Evolutionary conservation across 2,329 filamentous ascomycete species (phyloP), one percentile per base, ranked within the genome.

Genomic region (Xylariales sp.): DNA sequence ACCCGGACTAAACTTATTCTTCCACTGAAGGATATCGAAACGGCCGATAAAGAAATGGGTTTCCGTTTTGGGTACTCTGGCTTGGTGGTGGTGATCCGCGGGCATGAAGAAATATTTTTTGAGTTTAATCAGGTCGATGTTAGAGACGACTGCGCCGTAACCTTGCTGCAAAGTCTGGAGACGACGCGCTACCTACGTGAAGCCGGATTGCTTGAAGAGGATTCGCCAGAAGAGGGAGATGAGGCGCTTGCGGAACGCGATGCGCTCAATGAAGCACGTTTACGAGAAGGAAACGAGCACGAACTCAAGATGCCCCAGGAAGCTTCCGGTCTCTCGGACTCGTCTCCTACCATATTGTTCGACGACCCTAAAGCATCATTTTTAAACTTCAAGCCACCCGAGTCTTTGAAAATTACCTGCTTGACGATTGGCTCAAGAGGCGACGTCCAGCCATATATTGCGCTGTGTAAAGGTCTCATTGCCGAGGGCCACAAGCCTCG

Each of bases 361-460:
- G 96, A 98, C 76, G 95, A 98, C 74, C 90, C 93, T 8, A 90
- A 91, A 72, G 92, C 93, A 4, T 97, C 94, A 0, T 91, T 97
- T 65, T 86, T 97, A 70, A 93, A 96, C 72, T 97, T 97, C 82
- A 97, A 97, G 80, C 95, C 96, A 0, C 82, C 89, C 1, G 86
- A 93, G 73, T 84, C 94, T 1, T 83, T 99, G 77, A 90, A 86
- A 23, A 92, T 99, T 67, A 97, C 95, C 1, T 99, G 96, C 77
- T 83, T 99, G 45, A 99, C 96, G 0, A 99, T 99, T 70, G 96
- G 96, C 16, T 97, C 95, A 12, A 88, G 96, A 67, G 96, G 96
- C 30, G 96, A 99, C 77, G 95, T 99, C 3, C 96, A 99, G 78
- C 96, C 96, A 0, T 99, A 98, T 78, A 98, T 99, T 78, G 94